A percentile compares a stretch with the other conserved stretches of the same genome.
phyloP scores from a whole-genome alignment of 164 flowering plant species.

The Akebia trifoliata region DNA sequence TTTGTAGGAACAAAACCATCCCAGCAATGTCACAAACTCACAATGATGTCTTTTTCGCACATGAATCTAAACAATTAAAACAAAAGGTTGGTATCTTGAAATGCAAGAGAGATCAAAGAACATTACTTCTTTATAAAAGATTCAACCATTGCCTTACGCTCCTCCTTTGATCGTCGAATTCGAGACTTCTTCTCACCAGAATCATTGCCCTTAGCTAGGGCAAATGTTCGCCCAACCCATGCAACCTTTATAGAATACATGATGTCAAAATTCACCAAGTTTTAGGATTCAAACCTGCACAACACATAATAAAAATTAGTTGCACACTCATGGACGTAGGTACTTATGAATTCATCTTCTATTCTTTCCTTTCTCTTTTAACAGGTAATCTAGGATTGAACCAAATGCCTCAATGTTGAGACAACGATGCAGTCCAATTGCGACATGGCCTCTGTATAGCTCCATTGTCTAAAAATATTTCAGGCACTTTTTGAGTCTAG shows the following conservation, averaged over 20 bases:
- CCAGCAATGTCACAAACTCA: too few species aligned
- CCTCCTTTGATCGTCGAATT: conserved; percentile 76
- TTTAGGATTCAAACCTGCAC: conserved; percentile 10
- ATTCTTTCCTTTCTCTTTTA: too few species aligned
- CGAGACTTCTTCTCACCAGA: conserved; percentile 68
- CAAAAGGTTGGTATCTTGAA: not conserved
- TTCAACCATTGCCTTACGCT: conserved; percentile 75
- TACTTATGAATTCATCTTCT: not conserved
- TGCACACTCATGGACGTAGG: not conserved
- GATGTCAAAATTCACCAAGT: conserved; percentile 16
- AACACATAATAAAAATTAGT: conserved; percentile 1
- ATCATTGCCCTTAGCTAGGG: conserved; percentile 60
- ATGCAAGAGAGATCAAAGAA: not conserved
- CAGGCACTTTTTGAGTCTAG: too few species aligned
- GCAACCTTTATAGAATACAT: conserved; percentile 71
- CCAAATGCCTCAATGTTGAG: too few species aligned
- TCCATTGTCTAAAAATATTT: too few species aligned
- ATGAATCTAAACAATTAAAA: too few species aligned
- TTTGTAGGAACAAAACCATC: too few species aligned
- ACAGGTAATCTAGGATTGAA: too few species aligned
- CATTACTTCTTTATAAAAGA: conserved; percentile 74
- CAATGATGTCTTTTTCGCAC: too few species aligned
- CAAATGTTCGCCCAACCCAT: conserved; percentile 77
- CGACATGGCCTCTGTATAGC: too few species aligned
- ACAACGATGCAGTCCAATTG: too few species aligned